Evolutionary conservation across 805 yeast species (phyloP).

Genomic region (Sugiyamaella americana): DNA sequence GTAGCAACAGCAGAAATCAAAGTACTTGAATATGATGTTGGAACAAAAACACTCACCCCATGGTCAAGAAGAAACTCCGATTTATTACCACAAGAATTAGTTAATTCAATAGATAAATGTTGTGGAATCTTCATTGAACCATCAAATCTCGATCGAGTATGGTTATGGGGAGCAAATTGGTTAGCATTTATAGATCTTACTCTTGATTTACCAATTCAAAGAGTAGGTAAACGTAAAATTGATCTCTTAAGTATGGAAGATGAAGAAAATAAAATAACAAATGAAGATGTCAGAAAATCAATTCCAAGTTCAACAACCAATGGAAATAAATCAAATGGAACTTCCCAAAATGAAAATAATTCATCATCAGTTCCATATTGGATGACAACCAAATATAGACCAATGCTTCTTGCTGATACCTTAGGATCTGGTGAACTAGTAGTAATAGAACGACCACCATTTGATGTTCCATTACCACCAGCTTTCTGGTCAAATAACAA

Average conservation of each 20-base stretch:
- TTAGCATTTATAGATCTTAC: constrained; percentile 64
- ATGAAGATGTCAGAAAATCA: constrained; percentile 1
- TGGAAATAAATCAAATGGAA: neutral
- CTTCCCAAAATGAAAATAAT: constrained; percentile 8
- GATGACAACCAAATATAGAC: constrained; percentile 69
- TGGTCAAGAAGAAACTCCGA: constrained; percentile 83
- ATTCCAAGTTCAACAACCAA: neutral
- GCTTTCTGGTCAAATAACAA: constrained; percentile 35
- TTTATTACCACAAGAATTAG: constrained; percentile 60
- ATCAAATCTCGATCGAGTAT: constrained; percentile 41
- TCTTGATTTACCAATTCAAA: constrained; percentile 45
- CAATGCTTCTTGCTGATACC: constrained; percentile 55
- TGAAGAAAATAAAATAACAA: constrained; percentile 11
- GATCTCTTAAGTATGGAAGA: constrained; percentile 38
- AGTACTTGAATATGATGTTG: constrained; percentile 58
- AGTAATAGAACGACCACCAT: constrained; percentile 70
- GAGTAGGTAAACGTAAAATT: constrained; percentile 38
- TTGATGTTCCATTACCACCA: constrained; percentile 37
- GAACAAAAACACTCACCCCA: constrained; percentile 39
- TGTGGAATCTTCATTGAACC: constrained; percentile 59
- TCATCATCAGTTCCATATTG: constrained; percentile 51
- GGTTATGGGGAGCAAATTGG: constrained; percentile 91
- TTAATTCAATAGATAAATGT: constrained; percentile 56
- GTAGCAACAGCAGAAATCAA: constrained; percentile 70
- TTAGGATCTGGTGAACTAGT: constrained; percentile 54